These are phyloP conservation scores for Cercophora samala DNA, from an alignment of 495 filamentous ascomycete species.

Conservation along the genomic window DNA sequence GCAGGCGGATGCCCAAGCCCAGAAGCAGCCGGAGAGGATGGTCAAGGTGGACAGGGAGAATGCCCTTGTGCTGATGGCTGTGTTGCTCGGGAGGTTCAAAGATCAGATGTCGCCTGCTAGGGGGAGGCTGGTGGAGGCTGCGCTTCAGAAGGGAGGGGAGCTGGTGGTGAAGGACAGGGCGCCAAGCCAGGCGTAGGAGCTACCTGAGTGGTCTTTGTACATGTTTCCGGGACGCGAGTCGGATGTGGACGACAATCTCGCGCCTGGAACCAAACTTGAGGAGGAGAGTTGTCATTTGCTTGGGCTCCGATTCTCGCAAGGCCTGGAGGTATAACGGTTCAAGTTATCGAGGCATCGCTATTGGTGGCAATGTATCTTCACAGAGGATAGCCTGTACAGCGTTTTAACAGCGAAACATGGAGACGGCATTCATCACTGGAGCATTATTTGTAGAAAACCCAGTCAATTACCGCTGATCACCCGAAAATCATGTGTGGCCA, in stretches of 20 bases:
- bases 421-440: not conserved
- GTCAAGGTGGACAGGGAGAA: slow-evolving; percentile 59
- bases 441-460: slow-evolving; percentile 8
- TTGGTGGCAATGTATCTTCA: not conserved
- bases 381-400: not conserved
- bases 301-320: too few relatives aligned
- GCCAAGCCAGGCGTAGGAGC: not conserved
- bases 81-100: slow-evolving; percentile 52
- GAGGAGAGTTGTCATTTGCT: too few relatives aligned
- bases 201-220: not conserved
- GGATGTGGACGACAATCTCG: too few relatives aligned
- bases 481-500: slow-evolving; percentile 20
- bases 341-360: too few relatives aligned
- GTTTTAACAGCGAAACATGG: not conserved
- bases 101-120: slow-evolving; percentile 36
- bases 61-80: slow-evolving; percentile 57
- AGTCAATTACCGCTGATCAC: slow-evolving; percentile 21
- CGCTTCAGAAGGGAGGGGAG: slow-evolving; percentile 38
- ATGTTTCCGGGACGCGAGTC: not conserved
- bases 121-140: slow-evolving; percentile 33
- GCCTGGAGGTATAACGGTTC: too few relatives aligned
- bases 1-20: slow-evolving; percentile 27
- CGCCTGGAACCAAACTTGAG: too few relatives aligned
- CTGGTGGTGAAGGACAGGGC: slow-evolving; percentile 30
- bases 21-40: slow-evolving; percentile 32